Evolutionary conservation across 2,329 filamentous ascomycete species (phyloP), one percentile per base, ranked within the genome.

Genomic region (Phaeomoniella chlamydospora): DNA sequence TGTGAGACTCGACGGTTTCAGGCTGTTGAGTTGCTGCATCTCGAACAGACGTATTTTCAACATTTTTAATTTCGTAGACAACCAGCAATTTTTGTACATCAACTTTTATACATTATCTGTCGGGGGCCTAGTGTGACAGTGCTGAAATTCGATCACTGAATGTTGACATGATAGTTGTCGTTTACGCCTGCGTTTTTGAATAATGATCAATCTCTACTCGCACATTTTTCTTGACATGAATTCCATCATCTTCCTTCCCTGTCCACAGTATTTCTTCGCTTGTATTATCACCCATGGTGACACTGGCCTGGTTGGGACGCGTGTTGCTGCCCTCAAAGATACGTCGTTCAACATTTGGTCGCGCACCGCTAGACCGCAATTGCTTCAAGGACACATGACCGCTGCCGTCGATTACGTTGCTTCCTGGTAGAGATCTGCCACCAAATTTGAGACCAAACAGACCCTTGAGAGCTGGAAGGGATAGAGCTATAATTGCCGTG

Each of bases 401-500:
- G n/a, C n/a, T n/a, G n/a, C n/a, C n/a, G n/a, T n/a, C n/a, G 22
- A 26, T 26, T n/a, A 26, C n/a, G 6, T n/a, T 6, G 22, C 22
- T 6, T 6, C n/a, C 22, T 6, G 22, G 6, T 6, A 9, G 9
- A 26, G 22, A 26, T 26, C 22, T 26, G 22, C 22, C 22, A n/a
- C 22, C 22, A n/a, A 26, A 26, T 6, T 9, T 6, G 22, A 26
- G 9, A n/a, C 22, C 22, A n/a, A 26, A 26, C 9, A 26, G 22
- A n/a, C 22, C 22, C 22, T 26, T 26, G 22, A 26, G 22, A n/a
- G 22, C 41, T 38, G 36, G 41, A 43, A 47, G 33, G 3, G 45
- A 47, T 2, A 47, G 37, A 3, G 44, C 45, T 29, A 46, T 37
- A 2, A 47, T 46, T 2, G 38, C 42, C 6, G 44, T 37, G 22